Evolutionary conservation across 345 rosid genomes (phyloP), one percentile per base, ranked within the genome.

Genomic region (Citrus inodora): DNA sequence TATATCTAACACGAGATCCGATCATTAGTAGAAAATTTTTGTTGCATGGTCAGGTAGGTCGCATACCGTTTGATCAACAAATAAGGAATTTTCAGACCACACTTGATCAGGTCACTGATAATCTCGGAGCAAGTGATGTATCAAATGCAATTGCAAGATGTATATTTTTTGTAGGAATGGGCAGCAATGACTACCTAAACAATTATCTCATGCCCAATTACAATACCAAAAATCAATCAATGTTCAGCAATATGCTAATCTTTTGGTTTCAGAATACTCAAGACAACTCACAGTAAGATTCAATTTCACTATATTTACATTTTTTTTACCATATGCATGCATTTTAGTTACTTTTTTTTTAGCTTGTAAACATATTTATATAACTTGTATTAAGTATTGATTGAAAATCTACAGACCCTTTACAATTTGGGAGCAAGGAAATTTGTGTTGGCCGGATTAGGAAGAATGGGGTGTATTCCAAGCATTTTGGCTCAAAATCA

Each of bases 131-230:
- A 59, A 79, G 78, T 7, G 86, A 86, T 76, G 83, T 89, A 24
- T 86, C 92, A 0, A 81, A 70, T 46, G 88, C 93, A 5, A 78
- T 96, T 19, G 82, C 83, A 48, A 80, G 75, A 63, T 88, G 94
- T 86, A 73, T 96, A 33, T 96, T 92, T 84, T 94, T 94, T 79
- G 87, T 94, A 0, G 98, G 99, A 67, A 92, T 96, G 98, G 97
- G 98, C 70, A 96, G 98, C 87, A 96, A 96, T 80, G 99, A 96
- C 86, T 96, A 96, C 82, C 91, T 94, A 70, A 91, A 96, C 84
- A 96, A 91, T 76, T 96, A 92, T 79, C 94, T 96, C 75, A 92
- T 96, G 99, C 98, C 99, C 16, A 94, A 96, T 83, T 96, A 88
- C 71, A 89, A 87, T 9, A 94, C 99, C 7, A 68, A 82, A 58